These are phyloP conservation scores for Talaromyces sp. DNA, from an alignment of 2,329 filamentous ascomycete genomes.

Conservation along the genomic window DNA sequence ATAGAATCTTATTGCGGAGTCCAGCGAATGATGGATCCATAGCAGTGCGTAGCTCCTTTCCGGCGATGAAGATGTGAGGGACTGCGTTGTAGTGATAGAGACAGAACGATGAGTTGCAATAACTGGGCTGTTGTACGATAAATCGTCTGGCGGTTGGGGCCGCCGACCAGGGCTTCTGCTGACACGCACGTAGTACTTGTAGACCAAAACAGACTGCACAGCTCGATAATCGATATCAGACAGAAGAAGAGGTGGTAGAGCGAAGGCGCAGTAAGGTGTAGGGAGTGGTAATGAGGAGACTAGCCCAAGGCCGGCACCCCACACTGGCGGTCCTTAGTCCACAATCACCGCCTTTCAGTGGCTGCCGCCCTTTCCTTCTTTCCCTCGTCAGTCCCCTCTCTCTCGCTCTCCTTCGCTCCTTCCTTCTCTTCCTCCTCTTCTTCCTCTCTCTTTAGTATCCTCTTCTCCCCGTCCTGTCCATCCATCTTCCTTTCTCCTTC, in stretches of 20 bases:
- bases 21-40: background rate
- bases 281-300: background rate
- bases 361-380: conserved; percentile 1
- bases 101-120: background rate
- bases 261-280: background rate
- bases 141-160: background rate
- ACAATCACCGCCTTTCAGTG: conserved; percentile 9
- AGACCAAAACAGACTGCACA: background rate
- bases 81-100: background rate
- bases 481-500: background rate
- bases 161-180: background rate
- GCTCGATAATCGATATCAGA: background rate
- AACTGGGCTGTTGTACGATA: background rate
- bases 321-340: conserved; percentile 1
- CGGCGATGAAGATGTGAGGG: background rate
- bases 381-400: background rate
- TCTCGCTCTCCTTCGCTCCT: background rate
- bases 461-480: background rate
- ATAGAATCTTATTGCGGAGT: background rate
- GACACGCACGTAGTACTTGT: background rate
- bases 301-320: background rate
- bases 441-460: background rate
- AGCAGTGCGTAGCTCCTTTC: background rate
- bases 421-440: background rate
- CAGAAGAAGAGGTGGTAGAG: background rate